Conservation (phyloP, 352 stramenopile genomes). For the Globisporangium apiculatum region DNA sequence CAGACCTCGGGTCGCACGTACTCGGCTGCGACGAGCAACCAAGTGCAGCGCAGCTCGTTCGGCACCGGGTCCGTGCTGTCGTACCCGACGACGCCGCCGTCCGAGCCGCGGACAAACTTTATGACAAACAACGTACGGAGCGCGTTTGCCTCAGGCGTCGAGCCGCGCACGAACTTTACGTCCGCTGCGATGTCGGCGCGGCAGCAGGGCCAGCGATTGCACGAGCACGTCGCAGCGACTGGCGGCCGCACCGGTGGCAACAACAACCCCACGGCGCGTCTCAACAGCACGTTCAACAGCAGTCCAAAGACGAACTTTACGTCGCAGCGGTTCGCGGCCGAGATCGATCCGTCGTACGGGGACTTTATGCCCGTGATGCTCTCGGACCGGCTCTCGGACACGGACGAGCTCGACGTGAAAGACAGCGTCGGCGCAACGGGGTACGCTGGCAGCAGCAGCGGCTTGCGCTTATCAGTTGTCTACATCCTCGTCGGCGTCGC, state of each 20-base stretch:
- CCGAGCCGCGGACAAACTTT: slow-evolving; percentile 1
- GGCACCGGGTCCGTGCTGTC: neutral
- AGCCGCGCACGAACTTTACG: slow-evolving; percentile 3
- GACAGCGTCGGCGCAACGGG: neutral
- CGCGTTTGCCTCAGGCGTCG: neutral
- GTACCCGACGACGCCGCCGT: slow-evolving; percentile 6
- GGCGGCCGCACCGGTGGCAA: neutral
- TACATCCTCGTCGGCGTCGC: slow-evolving; percentile 49
- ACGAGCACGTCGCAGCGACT: neutral
- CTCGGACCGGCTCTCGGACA: slow-evolving; percentile 1
- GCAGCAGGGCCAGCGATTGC: neutral
- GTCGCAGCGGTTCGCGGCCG: neutral
- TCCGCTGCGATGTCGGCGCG: neutral
- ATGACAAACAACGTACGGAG: neutral
- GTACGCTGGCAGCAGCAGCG: slow-evolving; percentile 18
- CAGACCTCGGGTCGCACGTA: neutral
- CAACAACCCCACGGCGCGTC: slow-evolving; percentile 6
- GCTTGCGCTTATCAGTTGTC: slow-evolving; percentile 37
- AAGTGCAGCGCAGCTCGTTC: neutral
- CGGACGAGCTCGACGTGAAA: neutral
- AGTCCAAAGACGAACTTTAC: slow-evolving; percentile 3
- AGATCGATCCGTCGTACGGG: slow-evolving; percentile 1
- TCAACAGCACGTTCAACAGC: slow-evolving; percentile 18
- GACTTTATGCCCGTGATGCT: slow-evolving; percentile 2
- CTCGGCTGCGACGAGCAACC: neutral